These are phyloP conservation scores for Didymosphaeria variabile DNA, from an alignment of 2,329 filamentous ascomycete species.

Conservation along the genomic window DNA sequence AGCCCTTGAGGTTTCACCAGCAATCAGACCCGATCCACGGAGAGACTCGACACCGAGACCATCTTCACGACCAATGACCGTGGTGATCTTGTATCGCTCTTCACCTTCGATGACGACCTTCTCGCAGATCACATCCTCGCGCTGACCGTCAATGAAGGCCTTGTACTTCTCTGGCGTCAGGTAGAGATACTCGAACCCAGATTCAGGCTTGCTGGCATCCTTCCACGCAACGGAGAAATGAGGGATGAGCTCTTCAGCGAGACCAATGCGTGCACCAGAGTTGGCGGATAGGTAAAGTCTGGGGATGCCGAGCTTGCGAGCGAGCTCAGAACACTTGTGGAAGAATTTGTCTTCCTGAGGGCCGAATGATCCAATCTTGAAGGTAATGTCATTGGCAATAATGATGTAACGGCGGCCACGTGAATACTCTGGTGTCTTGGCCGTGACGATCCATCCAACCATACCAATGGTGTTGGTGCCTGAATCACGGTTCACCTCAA, in stretches of 20 bases:
- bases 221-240: slow-evolving; percentile 99
- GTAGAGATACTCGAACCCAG: slow-evolving; percentile 97
- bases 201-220: slow-evolving; percentile 78
- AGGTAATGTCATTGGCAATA: slow-evolving; percentile 98
- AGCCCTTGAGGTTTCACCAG: slow-evolving; percentile 93
- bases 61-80: slow-evolving; percentile 91
- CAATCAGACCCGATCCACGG: slow-evolving; percentile 96
- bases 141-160: slow-evolving; percentile 80
- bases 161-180: slow-evolving; percentile 86
- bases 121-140: slow-evolving; percentile 85
- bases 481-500: slow-evolving; percentile 92
- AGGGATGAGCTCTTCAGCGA: slow-evolving; percentile 95
- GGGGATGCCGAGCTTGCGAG: slow-evolving; percentile 91
- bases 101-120: slow-evolving; percentile 86
- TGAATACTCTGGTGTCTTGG: slow-evolving; percentile 94
- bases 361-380: slow-evolving; percentile 97
- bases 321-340: slow-evolving; percentile 97
- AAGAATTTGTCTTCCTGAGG: slow-evolving; percentile 98
- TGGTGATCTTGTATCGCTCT: slow-evolving; percentile 91
- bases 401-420: slow-evolving; percentile 92
- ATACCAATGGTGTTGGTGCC: slow-evolving; percentile 97
- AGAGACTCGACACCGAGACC: slow-evolving; percentile 97
- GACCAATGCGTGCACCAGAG: slow-evolving; percentile 95
- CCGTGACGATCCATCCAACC: slow-evolving; percentile 97
- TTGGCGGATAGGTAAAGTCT: slow-evolving; percentile 98